Evolutionary conservation across 306 rosid genomes (phyloP).

Genomic region (Medicago arabica): DNA sequence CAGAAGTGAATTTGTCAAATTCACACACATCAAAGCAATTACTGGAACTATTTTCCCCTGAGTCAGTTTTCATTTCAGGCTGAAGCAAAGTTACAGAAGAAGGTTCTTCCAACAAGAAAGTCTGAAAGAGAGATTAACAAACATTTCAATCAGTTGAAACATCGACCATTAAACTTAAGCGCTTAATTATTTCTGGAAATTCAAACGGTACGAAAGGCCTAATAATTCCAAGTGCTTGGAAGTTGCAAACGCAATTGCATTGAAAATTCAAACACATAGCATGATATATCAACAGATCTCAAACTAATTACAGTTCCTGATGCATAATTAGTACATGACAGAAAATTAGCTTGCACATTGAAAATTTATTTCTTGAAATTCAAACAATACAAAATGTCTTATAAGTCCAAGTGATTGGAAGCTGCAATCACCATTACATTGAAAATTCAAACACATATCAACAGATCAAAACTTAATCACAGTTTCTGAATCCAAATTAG

Average conservation of each 20-base stretch:
- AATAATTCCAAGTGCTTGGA: neutral
- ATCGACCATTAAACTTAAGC: neutral
- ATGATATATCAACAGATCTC: neutral
- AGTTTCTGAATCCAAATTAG: neutral
- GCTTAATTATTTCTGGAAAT: slow-evolving; percentile 19
- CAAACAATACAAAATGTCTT: too few species aligned
- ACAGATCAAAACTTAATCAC: neutral
- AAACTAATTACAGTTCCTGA: neutral
- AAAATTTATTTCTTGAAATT: neutral
- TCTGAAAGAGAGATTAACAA: slow-evolving; percentile 41
- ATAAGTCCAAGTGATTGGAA: neutral
- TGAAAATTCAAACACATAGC: neutral
- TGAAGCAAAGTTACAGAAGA: slow-evolving; percentile 32
- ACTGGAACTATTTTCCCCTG: neutral
- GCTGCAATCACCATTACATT: neutral
- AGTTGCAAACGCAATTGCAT: neutral
- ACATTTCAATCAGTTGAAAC: slow-evolving; percentile 25
- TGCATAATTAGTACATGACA: neutral
- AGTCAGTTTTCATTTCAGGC: slow-evolving; percentile 1
- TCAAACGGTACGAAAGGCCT: slow-evolving; percentile 12
- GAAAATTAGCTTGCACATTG: neutral
- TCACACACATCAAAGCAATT: slow-evolving; percentile 26
- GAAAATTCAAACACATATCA: neutral
- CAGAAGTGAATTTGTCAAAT: slow-evolving; percentile 23
- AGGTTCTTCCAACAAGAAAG: slow-evolving; percentile 36